Conservation (phyloP, 768 basidiomycete species). For the Phylloporus arenicola region DNA sequence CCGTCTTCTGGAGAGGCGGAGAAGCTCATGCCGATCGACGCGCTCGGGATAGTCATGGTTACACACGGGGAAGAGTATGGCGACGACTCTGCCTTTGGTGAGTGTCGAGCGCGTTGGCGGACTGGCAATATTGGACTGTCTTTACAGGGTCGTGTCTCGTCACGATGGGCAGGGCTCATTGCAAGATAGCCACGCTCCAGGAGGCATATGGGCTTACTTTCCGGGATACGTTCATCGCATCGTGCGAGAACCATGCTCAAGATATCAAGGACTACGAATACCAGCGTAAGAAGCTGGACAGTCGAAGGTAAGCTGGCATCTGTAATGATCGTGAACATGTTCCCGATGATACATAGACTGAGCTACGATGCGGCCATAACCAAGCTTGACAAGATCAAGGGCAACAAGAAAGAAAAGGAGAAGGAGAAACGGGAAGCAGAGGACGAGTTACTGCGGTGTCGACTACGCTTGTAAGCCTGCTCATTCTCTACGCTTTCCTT, state of each 20-base stretch:
- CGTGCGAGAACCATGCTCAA: slow-evolving; percentile 58
- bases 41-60: slow-evolving; percentile 83
- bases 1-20: slow-evolving; percentile 55
- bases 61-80: slow-evolving; percentile 77
- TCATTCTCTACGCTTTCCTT: background rate
- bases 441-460: slow-evolving; percentile 69
- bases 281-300: slow-evolving; percentile 82
- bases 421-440: slow-evolving; percentile 69
- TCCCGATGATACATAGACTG: slow-evolving; percentile 39
- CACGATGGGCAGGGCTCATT: slow-evolving; percentile 76
- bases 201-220: slow-evolving; percentile 73
- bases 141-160: slow-evolving; percentile 62
- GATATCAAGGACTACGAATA: slow-evolving; percentile 81
- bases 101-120: slow-evolving; percentile 7
- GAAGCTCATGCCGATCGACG: slow-evolving; percentile 72
- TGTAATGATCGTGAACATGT: background rate
- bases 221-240: slow-evolving; percentile 64
- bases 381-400: slow-evolving; percentile 63
- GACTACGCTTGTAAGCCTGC: slow-evolving; percentile 63
- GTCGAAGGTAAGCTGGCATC: slow-evolving; percentile 52
- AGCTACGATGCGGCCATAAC: slow-evolving; percentile 71
- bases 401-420: slow-evolving; percentile 78
- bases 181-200: slow-evolving; percentile 79
- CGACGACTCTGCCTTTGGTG: slow-evolving; percentile 71
- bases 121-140: background rate